phyloP scores from a whole-genome alignment of 441 rosid species.

The Metrosideros polymorpha region DNA sequence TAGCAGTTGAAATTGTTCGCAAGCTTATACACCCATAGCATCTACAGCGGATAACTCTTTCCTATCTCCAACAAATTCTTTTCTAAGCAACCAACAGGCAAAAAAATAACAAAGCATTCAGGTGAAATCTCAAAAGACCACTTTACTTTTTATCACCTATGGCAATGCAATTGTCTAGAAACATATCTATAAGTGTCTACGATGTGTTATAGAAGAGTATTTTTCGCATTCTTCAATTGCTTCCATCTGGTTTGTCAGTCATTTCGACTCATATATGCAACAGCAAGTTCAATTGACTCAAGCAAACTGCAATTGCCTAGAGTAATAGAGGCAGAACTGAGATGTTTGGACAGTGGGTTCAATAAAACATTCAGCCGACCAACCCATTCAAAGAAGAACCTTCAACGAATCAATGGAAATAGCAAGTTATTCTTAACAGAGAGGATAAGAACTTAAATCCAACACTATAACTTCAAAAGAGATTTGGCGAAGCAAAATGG shows the following conservation, averaged over 20 bases:
- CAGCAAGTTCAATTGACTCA: not conserved
- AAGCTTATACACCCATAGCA: too few species aligned
- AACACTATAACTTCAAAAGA: not conserved
- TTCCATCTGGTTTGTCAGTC: not conserved
- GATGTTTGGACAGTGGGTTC: not conserved
- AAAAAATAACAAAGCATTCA: too few species aligned
- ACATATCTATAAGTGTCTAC: too few species aligned
- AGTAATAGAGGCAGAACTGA: not conserved
- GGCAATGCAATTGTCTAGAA: too few species aligned
- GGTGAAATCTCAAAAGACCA: too few species aligned
- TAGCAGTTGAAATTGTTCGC: too few species aligned
- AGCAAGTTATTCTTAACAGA: not conserved
- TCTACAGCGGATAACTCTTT: too few species aligned
- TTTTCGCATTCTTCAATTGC: not conserved
- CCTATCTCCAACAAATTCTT: too few species aligned
- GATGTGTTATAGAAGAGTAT: not conserved
- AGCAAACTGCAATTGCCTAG: not conserved
- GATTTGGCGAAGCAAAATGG: too few species aligned
- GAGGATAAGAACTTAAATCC: not conserved
- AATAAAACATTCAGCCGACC: not conserved
- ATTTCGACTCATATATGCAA: not conserved
- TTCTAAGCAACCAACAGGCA: too few species aligned
- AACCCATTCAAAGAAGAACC: not conserved
- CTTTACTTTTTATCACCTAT: too few species aligned
- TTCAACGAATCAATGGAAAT: not conserved